phyloP scores from a whole-genome alignment of 345 rosid species.

The Pelargonium nanum region DNA sequence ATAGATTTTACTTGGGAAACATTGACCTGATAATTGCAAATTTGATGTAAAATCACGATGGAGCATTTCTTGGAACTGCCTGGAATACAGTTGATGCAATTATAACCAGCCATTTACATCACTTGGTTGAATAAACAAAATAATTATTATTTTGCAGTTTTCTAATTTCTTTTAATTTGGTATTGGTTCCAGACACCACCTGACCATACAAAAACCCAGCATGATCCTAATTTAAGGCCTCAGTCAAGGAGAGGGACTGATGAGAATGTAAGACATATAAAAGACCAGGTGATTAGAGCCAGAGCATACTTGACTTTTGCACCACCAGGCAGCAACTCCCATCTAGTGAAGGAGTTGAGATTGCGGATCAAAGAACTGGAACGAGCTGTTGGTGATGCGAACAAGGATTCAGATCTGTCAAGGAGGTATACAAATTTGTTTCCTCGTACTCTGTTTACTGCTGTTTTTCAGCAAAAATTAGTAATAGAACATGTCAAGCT shows the following conservation, averaged over 20 bases:
- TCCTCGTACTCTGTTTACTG: not conserved
- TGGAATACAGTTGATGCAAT: not conserved
- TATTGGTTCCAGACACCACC: constrained; percentile 25
- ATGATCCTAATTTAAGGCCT: constrained; percentile 23
- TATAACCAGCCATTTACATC: not conserved
- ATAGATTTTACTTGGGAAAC: too few species aligned
- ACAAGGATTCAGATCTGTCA: constrained; percentile 61
- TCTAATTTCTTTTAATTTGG: not conserved
- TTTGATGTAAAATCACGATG: not conserved
- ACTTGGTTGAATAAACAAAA: not conserved
- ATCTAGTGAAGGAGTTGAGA: constrained; percentile 68
- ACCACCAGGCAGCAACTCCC: constrained; percentile 62
- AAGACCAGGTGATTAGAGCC: constrained; percentile 77
- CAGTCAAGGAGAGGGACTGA: constrained; percentile 29
- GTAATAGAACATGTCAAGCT: too few species aligned
- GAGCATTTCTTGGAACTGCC: not conserved
- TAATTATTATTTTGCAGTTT: not conserved
- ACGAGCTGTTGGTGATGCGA: constrained; percentile 43
- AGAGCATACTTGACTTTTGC: constrained; percentile 53
- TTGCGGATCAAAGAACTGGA: constrained; percentile 61
- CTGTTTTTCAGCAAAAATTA: too few species aligned
- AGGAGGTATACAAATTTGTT: constrained; percentile 40
- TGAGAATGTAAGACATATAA: constrained; percentile 55
- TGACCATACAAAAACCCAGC: constrained; percentile 14
- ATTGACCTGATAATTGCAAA: not conserved